These are phyloP conservation scores for Pseudogymnoascus sp. DNA, from an alignment of 2,329 filamentous ascomycete genomes.

Conservation along the genomic window DNA sequence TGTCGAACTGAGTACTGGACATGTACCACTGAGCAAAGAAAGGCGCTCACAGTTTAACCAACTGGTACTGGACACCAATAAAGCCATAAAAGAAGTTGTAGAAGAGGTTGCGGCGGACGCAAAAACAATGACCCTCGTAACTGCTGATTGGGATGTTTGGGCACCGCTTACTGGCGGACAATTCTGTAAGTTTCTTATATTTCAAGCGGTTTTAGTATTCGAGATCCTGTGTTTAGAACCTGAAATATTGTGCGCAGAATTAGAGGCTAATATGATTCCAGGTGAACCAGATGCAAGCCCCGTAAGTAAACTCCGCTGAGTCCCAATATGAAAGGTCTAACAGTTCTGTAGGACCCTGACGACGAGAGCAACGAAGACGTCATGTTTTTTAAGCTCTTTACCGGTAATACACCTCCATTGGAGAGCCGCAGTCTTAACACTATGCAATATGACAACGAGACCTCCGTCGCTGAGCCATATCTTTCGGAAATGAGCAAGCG, in stretches of 20 bases:
- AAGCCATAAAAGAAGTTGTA: slow-evolving; percentile 25
- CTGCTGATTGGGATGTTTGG: slow-evolving; percentile 26
- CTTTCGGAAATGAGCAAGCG: slow-evolving; percentile 10
- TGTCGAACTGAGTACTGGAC: slow-evolving; percentile 11
- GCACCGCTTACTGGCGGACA: slow-evolving; percentile 26
- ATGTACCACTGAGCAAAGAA: slow-evolving; percentile 18
- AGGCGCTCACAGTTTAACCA: slow-evolving; percentile 29
- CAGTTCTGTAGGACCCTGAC: slow-evolving; percentile 15
- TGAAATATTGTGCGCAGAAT: background rate
- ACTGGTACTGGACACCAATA: slow-evolving; percentile 25
- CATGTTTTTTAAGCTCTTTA: slow-evolving; percentile 31
- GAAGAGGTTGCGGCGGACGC: slow-evolving; percentile 19
- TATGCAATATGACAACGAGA: slow-evolving; percentile 14
- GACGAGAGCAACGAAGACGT: slow-evolving; percentile 27
- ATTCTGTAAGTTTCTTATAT: slow-evolving; percentile 23
- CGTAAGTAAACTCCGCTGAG: background rate
- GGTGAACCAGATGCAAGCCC: background rate
- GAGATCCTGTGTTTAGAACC: background rate
- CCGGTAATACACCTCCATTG: background rate
- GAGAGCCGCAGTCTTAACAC: background rate
- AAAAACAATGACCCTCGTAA: slow-evolving; percentile 21
- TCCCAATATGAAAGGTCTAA: background rate
- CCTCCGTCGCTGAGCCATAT: slow-evolving; percentile 9
- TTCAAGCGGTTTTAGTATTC: background rate
- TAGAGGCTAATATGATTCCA: background rate